A percentile compares a stretch with the other conserved stretches of the same genome.
These are phyloP conservation scores for Colletotrichum spaethianum DNA, from an alignment of 2,329 filamentous ascomycete genomes.

Conservation along the genomic window DNA sequence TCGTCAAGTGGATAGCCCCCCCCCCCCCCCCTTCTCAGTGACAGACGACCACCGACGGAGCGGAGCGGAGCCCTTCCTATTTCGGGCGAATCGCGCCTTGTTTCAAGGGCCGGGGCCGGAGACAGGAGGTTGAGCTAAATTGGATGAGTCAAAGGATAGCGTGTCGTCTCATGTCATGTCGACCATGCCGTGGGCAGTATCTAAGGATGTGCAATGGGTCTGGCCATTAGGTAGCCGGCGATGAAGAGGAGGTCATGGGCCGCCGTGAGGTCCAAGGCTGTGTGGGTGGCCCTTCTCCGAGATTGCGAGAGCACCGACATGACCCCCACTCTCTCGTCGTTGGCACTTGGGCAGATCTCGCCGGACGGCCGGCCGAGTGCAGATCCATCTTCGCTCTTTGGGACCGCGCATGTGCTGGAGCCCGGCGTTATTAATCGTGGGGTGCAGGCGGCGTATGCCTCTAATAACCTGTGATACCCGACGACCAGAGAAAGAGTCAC, in stretches of 20 bases:
- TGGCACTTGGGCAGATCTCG: conserved; percentile 33
- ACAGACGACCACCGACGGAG: conserved; percentile 25
- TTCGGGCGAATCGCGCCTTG: conserved; percentile 35
- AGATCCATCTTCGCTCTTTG: conserved; percentile 26
- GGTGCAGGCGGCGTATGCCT: conserved; percentile 38
- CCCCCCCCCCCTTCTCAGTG: no score
- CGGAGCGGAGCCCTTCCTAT: conserved; percentile 39
- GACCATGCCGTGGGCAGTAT: background rate
- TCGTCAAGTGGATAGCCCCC: background rate
- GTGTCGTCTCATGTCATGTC: conserved; percentile 28
- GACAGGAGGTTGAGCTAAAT: conserved; percentile 26
- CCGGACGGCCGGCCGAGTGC: conserved; percentile 37
- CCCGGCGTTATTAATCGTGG: conserved; percentile 37
- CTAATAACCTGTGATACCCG: conserved; percentile 40
- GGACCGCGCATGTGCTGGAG: conserved; percentile 34
- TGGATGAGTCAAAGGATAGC: conserved; percentile 37
- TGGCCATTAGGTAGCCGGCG: background rate
- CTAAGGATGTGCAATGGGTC: background rate
- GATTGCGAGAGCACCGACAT: conserved; percentile 37
- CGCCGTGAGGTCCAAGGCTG: background rate
- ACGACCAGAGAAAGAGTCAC: conserved; percentile 24
- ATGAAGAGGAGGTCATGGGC: background rate
- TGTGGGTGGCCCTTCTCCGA: conserved; percentile 25
- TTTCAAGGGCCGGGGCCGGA: conserved; percentile 39
- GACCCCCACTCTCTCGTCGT: conserved; percentile 34